A percentile compares a stretch with the other conserved stretches of the same genome.
phyloP scores from a whole-genome alignment of 768 basidiomycete genomes.

The Mycena crocata region DNA sequence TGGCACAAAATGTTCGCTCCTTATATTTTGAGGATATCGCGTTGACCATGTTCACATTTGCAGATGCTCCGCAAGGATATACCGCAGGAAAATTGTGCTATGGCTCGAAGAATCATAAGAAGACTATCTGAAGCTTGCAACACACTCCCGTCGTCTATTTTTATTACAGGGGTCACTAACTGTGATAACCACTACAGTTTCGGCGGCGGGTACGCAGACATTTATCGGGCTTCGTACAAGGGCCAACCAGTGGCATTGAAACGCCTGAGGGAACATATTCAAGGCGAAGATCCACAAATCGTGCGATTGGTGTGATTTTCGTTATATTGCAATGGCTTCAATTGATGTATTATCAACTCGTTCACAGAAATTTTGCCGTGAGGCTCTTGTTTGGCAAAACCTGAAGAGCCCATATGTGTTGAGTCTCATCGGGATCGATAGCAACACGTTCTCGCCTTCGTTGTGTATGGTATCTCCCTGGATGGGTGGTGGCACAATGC shows the following conservation, averaged over 20 bases:
- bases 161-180: conserved; percentile 29
- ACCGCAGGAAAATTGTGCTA: background rate
- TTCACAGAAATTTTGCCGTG: conserved; percentile 41
- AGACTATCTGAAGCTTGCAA: conserved; percentile 31
- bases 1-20: background rate
- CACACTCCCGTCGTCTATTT: conserved; percentile 30
- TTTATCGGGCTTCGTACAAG: conserved; percentile 30
- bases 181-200: conserved; percentile 16
- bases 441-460: conserved; percentile 37
- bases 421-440: conserved; percentile 45
- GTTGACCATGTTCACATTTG: background rate
- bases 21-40: background rate
- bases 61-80: background rate
- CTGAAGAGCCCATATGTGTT: conserved; percentile 43
- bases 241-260: conserved; percentile 18
- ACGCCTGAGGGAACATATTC: conserved; percentile 4
- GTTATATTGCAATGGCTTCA: background rate
- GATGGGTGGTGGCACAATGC: conserved; percentile 43
- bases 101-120: conserved; percentile 26
- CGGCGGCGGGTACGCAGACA: conserved; percentile 38
- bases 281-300: background rate
- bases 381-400: conserved; percentile 46
- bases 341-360: background rate
- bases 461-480: conserved; percentile 46
- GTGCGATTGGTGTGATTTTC: conserved; percentile 4